Evolutionary conservation across 1,284 basidiomycete genomes (phyloP).

Genomic region (Naganishia liquefaciens): DNA sequence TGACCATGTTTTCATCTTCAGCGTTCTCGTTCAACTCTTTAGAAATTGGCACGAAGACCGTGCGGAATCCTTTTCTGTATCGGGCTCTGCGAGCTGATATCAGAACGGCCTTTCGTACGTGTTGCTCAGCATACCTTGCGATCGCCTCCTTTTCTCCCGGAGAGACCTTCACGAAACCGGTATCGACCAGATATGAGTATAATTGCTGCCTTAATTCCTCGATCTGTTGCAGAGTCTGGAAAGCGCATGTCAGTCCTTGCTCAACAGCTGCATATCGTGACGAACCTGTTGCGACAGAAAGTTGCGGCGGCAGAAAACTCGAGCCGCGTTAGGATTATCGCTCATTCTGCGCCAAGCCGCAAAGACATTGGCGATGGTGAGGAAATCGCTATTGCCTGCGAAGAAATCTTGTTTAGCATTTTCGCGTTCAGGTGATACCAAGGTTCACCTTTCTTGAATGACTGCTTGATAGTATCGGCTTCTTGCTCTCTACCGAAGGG

Average conservation of each 20-base stretch:
- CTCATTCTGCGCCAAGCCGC: constrained; percentile 77
- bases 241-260: constrained; percentile 1
- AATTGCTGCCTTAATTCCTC: constrained; percentile 96
- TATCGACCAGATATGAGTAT: constrained; percentile 80
- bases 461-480: constrained; percentile 78
- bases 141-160: constrained; percentile 69
- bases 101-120: not conserved
- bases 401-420: not conserved
- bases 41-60: constrained; percentile 76
- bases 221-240: constrained; percentile 87
- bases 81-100: constrained; percentile 60
- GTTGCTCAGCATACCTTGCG: constrained; percentile 59
- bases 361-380: constrained; percentile 91
- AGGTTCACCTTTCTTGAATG: constrained; percentile 71
- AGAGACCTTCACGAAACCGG: constrained; percentile 76
- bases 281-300: constrained; percentile 81
- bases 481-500: constrained; percentile 86
- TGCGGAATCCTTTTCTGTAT: constrained; percentile 67
- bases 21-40: constrained; percentile 71
- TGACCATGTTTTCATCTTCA: constrained; percentile 63
- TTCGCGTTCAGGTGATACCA: not conserved
- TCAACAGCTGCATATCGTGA: not conserved
- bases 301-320: constrained; percentile 78
- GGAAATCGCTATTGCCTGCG: constrained; percentile 90
- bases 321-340: constrained; percentile 63